Conservation (phyloP, 495 filamentous ascomycete genomes). For the Astrothelium subdiscretum region DNA sequence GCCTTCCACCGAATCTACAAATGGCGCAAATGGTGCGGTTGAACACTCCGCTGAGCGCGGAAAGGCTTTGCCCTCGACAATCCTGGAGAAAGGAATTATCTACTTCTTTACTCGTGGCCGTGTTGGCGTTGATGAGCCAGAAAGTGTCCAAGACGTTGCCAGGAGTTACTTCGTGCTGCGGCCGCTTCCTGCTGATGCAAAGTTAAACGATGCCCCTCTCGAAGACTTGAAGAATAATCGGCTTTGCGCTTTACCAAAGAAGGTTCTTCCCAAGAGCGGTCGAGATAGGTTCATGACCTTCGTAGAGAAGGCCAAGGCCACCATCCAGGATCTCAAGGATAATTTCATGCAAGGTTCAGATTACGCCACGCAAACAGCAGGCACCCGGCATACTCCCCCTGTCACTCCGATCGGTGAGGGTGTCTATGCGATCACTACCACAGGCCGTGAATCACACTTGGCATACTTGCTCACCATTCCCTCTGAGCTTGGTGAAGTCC, state of each 20-base stretch:
- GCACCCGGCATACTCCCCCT: conserved; percentile 56
- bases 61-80: conserved; percentile 51
- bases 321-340: conserved; percentile 60
- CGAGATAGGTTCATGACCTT: conserved; percentile 70
- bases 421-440: conserved; percentile 71
- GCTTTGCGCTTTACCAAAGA: conserved; percentile 75
- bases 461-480: conserved; percentile 80
- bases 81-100: conserved; percentile 85
- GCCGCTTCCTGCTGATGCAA: conserved; percentile 57
- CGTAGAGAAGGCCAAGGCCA: conserved; percentile 62
- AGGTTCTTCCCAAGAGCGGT: conserved; percentile 61
- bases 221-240: conserved; percentile 55
- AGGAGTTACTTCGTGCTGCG: conserved; percentile 76
- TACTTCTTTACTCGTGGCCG: conserved; percentile 86
- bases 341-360: conserved; percentile 53
- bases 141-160: conserved; percentile 58
- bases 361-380: conserved; percentile 69
- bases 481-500: conserved; percentile 53
- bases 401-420: conserved; percentile 73
- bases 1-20: background rate
- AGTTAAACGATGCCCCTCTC: conserved; percentile 52
- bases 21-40: conserved; percentile 13
- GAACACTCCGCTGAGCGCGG: conserved; percentile 36
- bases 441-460: conserved; percentile 57
- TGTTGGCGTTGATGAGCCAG: conserved; percentile 61